Evolutionary conservation across 2,329 filamentous ascomycete species (phyloP).

Genomic region (Cytospora schulzeri): DNA sequence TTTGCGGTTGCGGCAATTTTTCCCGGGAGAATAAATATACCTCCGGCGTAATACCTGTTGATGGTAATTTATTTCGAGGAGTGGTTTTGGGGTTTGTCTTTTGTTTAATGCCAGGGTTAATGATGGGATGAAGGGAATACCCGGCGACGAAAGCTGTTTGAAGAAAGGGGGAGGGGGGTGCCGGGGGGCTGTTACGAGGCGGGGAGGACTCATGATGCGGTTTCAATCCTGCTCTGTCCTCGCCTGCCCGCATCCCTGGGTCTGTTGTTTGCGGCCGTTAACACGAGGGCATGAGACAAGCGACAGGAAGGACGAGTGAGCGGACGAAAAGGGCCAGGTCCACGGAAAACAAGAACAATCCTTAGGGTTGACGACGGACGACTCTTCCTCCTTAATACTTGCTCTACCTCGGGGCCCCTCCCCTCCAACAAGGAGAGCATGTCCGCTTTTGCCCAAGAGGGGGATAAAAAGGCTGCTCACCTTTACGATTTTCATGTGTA

Average conservation of each 20-base stretch:
- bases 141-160: neutral
- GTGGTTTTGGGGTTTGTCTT: neutral
- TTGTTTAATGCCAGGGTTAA: neutral
- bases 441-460: neutral
- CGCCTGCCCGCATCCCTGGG: neutral
- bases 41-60: neutral
- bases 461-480: neutral
- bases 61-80: neutral
- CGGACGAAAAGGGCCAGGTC: neutral
- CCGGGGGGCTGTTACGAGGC: neutral
- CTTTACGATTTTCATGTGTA: neutral
- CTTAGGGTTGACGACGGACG: neutral
- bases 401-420: neutral
- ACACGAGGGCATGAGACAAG: neutral
- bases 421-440: neutral
- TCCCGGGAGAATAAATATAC: neutral
- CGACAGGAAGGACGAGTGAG: neutral
- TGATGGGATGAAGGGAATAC: neutral
- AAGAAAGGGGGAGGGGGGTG: neutral
- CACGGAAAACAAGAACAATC: neutral
- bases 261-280: neutral
- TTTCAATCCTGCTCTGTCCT: neutral
- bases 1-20: neutral
- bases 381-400: neutral
- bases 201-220: neutral